phyloP scores from a whole-genome alignment of 179 eudicot species.

The Patellifolia procumbens region DNA sequence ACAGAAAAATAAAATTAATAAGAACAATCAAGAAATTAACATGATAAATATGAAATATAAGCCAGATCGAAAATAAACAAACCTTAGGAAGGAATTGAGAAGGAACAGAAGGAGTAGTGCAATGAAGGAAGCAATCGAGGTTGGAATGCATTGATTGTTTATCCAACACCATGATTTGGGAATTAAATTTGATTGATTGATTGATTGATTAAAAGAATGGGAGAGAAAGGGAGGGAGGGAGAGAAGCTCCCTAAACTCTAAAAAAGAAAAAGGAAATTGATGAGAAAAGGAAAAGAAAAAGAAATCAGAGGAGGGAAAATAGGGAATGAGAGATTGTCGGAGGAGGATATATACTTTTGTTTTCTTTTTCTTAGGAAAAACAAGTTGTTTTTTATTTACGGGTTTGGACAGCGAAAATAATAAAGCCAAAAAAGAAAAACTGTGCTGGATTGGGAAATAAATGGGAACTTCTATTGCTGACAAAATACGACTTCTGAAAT shows the following conservation, averaged over 20 bases:
- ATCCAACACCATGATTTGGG: constrained; percentile 33
- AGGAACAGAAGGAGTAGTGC: constrained; percentile 49
- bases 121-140: constrained; percentile 49
- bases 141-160: constrained; percentile 46
- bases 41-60: no score
- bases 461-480: constrained; percentile 4
- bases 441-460: background rate
- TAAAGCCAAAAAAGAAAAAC: background rate
- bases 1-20: no score
- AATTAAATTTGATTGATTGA: constrained; percentile 20
- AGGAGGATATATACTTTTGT: background rate
- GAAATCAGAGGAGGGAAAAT: constrained; percentile 23
- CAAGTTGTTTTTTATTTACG: no score
- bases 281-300: background rate
- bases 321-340: constrained; percentile 32
- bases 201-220: background rate
- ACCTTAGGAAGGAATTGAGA: constrained; percentile 56
- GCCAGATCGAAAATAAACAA: background rate
- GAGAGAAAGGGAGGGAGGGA: constrained; percentile 9
- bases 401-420: constrained; percentile 10
- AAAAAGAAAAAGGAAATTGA: constrained; percentile 4
- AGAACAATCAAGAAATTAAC: background rate
- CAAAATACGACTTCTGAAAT: background rate
- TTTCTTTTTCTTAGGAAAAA: background rate
- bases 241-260: constrained; percentile 25